A percentile compares a stretch with the other conserved stretches of the same genome.
phyloP scores from a whole-genome alignment of 129 eudicot species.

The Saussurea involucrata region DNA sequence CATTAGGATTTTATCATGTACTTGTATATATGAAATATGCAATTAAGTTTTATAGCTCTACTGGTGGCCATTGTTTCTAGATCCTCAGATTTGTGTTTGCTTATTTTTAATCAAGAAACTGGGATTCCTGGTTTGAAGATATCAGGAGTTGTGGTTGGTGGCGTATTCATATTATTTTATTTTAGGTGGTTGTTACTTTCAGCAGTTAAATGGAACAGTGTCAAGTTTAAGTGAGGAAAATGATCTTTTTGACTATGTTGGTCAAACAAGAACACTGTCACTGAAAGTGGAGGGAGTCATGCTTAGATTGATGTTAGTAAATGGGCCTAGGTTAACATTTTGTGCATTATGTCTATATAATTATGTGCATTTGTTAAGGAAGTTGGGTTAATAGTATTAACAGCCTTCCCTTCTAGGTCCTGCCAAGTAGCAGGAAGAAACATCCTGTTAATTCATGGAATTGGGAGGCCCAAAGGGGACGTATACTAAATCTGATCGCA shows the following conservation, averaged over 20 bases:
- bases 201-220: not conserved
- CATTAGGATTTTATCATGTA: not conserved
- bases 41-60: not conserved
- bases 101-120: not conserved
- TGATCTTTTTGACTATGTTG: not conserved
- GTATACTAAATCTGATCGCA: conserved; percentile 73
- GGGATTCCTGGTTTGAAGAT: not conserved
- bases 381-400: conserved; percentile 1
- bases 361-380: not conserved
- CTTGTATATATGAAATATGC: not conserved
- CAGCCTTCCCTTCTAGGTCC: conserved; percentile 33
- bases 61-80: not conserved
- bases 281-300: not conserved
- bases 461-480: conserved; percentile 83
- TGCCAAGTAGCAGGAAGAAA: conserved; percentile 65
- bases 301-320: conserved; percentile 2
- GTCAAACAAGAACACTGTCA: conserved; percentile 9
- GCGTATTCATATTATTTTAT: not conserved
- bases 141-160: not conserved
- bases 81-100: not conserved
- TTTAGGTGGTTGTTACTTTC: conserved; percentile 11
- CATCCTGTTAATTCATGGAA: conserved; percentile 70
- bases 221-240: not conserved
- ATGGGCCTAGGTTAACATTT: not conserved
- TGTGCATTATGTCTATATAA: not conserved